Conservation (phyloP, 306 rosid species). For the Adenanthera pavonina region DNA sequence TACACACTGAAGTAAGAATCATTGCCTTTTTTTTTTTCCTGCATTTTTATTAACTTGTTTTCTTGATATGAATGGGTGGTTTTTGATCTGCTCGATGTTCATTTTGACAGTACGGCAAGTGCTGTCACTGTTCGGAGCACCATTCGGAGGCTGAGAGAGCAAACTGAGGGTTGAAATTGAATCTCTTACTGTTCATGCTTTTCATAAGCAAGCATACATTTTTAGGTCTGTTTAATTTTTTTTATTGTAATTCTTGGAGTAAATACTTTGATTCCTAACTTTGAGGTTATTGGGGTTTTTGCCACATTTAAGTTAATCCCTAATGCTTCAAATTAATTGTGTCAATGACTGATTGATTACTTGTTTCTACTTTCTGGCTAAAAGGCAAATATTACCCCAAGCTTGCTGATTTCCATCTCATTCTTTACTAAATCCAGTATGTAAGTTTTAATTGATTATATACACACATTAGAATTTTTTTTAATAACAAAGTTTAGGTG, state of each 20-base stretch:
- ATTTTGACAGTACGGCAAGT: slow-evolving; percentile 61
- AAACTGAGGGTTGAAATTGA: slow-evolving; percentile 35
- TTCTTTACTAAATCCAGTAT: too few relatives aligned
- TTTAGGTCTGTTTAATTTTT: slow-evolving; percentile 12
- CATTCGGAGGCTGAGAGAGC: neutral
- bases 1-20: slow-evolving; percentile 73
- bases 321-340: neutral
- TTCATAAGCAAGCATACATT: neutral
- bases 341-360: neutral
- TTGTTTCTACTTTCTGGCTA: neutral
- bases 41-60: neutral
- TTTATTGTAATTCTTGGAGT: neutral
- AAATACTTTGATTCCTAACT: slow-evolving; percentile 1
- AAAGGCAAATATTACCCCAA: too few relatives aligned
- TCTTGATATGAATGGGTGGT: neutral
- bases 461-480: too few relatives aligned
- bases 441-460: too few relatives aligned
- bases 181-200: neutral
- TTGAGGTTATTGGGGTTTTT: neutral
- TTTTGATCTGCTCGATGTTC: neutral
- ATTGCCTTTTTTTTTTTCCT: neutral
- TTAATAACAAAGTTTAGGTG: too few relatives aligned
- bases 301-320: neutral
- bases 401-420: too few relatives aligned
- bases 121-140: neutral